These are phyloP conservation scores for Takashimella tepidaria DNA, from an alignment of 1,284 basidiomycete genomes.

Conservation along the genomic window DNA sequence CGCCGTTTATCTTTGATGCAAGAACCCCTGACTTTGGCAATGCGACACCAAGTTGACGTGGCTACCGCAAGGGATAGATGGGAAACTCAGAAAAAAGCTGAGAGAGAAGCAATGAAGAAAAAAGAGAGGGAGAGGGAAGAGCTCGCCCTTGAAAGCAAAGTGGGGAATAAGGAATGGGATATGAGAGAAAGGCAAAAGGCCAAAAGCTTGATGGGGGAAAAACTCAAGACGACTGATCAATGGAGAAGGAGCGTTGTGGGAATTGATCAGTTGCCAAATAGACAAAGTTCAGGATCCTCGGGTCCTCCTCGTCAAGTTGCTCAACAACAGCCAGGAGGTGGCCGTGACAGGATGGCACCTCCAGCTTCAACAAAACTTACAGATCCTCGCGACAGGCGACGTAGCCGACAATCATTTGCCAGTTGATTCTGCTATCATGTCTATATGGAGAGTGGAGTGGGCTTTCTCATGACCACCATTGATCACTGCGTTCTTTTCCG, in stretches of 20 bases:
- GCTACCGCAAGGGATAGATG: slow-evolving; percentile 28
- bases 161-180: background rate
- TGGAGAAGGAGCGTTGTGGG: slow-evolving; percentile 32
- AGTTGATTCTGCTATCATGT: too few species aligned
- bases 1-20: slow-evolving; percentile 40
- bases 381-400: background rate
- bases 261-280: background rate
- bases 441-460: too few species aligned
- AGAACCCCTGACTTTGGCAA: slow-evolving; percentile 33
- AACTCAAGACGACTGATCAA: slow-evolving; percentile 21
- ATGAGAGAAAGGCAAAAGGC: background rate
- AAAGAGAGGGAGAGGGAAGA: slow-evolving; percentile 10
- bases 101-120: slow-evolving; percentile 23
- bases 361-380: background rate
- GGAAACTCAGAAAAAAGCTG: slow-evolving; percentile 23
- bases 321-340: background rate
- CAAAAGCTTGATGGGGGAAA: slow-evolving; percentile 10
- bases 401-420: background rate
- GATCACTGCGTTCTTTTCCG: too few species aligned
- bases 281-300: background rate
- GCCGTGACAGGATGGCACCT: background rate
- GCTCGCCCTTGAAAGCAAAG: background rate
- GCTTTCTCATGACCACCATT: too few species aligned
- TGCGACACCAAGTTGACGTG: slow-evolving; percentile 33
- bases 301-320: background rate